phyloP scores from a whole-genome alignment of 192 early-diverging fungal species.

The Mortierella claussenii region DNA sequence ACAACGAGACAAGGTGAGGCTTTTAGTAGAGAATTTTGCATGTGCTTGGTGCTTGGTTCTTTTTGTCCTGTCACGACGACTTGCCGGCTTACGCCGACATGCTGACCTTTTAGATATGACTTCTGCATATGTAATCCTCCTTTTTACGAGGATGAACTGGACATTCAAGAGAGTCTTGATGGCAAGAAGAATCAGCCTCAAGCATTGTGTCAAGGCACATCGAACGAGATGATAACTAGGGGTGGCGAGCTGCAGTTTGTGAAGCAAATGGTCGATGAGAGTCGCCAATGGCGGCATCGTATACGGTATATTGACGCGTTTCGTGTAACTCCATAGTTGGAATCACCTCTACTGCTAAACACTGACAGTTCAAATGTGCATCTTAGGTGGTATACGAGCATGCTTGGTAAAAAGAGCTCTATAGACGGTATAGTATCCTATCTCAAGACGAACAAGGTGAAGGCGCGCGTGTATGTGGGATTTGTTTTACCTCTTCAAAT shows the following conservation, averaged over 20 bases:
- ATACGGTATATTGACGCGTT: conserved; percentile 56
- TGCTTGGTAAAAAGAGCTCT: conserved; percentile 75
- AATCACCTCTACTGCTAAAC: too few relatives aligned
- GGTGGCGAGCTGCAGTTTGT: conserved; percentile 88
- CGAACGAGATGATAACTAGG: conserved; percentile 78
- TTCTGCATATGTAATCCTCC: conserved; percentile 96
- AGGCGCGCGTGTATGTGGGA: background rate
- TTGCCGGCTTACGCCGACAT: background rate
- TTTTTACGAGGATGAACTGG: conserved; percentile 74
- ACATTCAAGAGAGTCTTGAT: conserved; percentile 60
- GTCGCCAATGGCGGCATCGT: conserved; percentile 31
- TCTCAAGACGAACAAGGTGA: conserved; percentile 58
- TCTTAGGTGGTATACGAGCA: conserved; percentile 81
- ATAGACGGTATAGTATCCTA: conserved; percentile 53
- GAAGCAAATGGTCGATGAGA: conserved; percentile 74
- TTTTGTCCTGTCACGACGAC: background rate
- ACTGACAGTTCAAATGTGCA: too few relatives aligned
- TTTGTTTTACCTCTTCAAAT: background rate
- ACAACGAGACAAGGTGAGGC: conserved; percentile 5
- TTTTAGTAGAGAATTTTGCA: background rate
- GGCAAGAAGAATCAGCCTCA: conserved; percentile 65
- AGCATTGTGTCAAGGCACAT: conserved; percentile 68
- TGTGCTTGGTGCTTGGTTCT: background rate
- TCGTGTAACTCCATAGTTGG: too few relatives aligned
- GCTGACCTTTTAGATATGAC: conserved; percentile 41